A percentile compares a stretch with the other conserved stretches of the same genome.
Conservation (phyloP, 2,329 filamentous ascomycete species). For the Stagonosporopsis chrysanthemi region DNA sequence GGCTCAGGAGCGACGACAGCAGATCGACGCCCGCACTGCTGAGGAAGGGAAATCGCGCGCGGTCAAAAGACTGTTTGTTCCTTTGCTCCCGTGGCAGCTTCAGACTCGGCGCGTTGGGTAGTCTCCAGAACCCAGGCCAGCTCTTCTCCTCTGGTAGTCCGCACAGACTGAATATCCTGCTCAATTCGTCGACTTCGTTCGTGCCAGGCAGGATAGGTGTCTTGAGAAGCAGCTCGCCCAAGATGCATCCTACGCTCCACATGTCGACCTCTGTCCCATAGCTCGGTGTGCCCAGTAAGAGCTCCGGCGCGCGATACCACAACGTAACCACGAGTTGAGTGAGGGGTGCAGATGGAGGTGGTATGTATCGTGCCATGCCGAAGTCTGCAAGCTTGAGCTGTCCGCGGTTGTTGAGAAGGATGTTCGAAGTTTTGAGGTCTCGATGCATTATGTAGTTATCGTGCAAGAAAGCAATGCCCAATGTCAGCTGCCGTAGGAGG, state of each 20-base stretch:
- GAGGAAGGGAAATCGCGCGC: constrained; percentile 81
- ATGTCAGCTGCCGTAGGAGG: constrained; percentile 80
- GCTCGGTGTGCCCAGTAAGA: constrained; percentile 78
- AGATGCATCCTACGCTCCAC: constrained; percentile 97
- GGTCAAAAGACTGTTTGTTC: constrained; percentile 63
- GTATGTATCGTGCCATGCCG: constrained; percentile 92
- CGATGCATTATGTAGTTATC: constrained; percentile 78
- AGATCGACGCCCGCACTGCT: constrained; percentile 77
- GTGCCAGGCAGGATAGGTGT: constrained; percentile 85
- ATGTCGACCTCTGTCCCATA: constrained; percentile 86
- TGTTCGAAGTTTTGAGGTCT: constrained; percentile 54
- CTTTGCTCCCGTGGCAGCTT: constrained; percentile 62
- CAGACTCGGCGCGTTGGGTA: constrained; percentile 85
- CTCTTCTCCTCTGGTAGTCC: constrained; percentile 81
- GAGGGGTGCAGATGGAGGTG: constrained; percentile 71
- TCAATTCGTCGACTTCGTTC: constrained; percentile 91
- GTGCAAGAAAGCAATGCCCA: constrained; percentile 86
- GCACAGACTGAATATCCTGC: constrained; percentile 82
- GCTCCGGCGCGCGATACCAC: constrained; percentile 93
- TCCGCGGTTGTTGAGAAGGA: constrained; percentile 94
- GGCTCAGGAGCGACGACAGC: constrained; percentile 71
- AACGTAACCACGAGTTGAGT: constrained; percentile 95
- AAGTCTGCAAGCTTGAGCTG: constrained; percentile 97
- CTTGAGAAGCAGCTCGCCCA: constrained; percentile 85
- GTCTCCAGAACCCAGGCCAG: constrained; percentile 86